phyloP scores from a whole-genome alignment of 1,284 basidiomycete genomes.

The Leccinum fallax region DNA sequence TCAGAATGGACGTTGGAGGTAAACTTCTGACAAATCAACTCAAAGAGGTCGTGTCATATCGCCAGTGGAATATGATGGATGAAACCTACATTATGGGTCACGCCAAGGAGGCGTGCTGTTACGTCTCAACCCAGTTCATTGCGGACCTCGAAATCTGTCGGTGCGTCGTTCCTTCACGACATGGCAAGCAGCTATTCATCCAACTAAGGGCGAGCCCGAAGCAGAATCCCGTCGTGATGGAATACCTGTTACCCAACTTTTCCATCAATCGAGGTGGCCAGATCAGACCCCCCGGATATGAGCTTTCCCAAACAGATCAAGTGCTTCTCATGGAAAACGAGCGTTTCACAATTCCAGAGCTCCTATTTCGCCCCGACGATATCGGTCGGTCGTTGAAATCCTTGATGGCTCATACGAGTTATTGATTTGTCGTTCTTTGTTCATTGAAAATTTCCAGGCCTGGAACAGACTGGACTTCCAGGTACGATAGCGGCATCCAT shows the following conservation, averaged over 20 bases:
- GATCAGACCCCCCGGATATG: constrained; percentile 58
- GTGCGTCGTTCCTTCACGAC: constrained; percentile 47
- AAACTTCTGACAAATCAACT: constrained; percentile 94
- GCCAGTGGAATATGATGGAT: constrained; percentile 98
- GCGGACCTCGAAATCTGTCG: constrained; percentile 79
- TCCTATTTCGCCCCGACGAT: constrained; percentile 86
- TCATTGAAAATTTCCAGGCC: constrained; percentile 48
- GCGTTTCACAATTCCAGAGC: constrained; percentile 86
- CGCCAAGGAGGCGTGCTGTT: constrained; percentile 88
- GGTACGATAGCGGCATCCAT: constrained; percentile 78
- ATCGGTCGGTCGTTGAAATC: constrained; percentile 61
- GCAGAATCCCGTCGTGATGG: constrained; percentile 73
- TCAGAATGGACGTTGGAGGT: constrained; percentile 89
- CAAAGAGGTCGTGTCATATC: constrained; percentile 90
- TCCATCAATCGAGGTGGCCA: constrained; percentile 70
- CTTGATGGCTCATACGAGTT: constrained; percentile 4
- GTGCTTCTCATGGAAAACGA: constrained; percentile 88
- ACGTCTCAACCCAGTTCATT: constrained; percentile 76
- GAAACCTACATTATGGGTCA: constrained; percentile 92
- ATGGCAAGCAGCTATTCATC: constrained; percentile 18
- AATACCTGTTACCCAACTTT: constrained; percentile 91
- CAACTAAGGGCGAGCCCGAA: constrained; percentile 47
- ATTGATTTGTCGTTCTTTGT: constrained; percentile 8
- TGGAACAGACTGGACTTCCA: constrained; percentile 81
- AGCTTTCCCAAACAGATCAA: constrained; percentile 67